These are phyloP conservation scores for Populus ilicifolia DNA, from an alignment of 345 rosid species.

Conservation along the genomic window DNA sequence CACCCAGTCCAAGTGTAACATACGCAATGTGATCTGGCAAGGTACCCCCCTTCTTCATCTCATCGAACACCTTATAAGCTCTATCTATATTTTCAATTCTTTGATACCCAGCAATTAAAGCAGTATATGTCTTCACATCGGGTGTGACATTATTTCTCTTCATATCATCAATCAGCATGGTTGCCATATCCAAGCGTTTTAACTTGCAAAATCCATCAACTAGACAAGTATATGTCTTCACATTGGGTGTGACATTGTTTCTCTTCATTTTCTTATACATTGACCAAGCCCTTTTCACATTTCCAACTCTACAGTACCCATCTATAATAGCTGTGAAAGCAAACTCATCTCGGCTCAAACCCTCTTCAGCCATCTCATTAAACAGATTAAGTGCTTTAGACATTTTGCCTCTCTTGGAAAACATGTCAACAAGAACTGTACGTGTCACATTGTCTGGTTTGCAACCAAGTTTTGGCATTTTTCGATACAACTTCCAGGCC, in stretches of 20 bases:
- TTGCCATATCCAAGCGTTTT: constrained; percentile 42
- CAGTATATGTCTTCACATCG: constrained; percentile 42
- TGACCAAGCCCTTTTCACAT: constrained; percentile 39
- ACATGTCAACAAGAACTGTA: constrained; percentile 46
- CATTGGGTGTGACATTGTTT: constrained; percentile 33
- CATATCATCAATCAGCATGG: constrained; percentile 40
- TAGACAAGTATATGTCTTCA: constrained; percentile 47
- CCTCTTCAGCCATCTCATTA: constrained; percentile 35
- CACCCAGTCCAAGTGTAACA: background rate
- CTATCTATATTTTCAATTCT: constrained; percentile 25
- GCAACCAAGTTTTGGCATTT: constrained; percentile 43
- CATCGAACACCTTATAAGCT: constrained; percentile 34
- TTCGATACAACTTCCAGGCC: constrained; percentile 34
- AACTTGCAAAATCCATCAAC: constrained; percentile 45
- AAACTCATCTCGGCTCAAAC: constrained; percentile 38
- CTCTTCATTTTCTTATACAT: constrained; percentile 30
- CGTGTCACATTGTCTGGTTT: constrained; percentile 31
- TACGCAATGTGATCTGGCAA: constrained; percentile 26
- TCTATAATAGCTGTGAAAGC: constrained; percentile 41
- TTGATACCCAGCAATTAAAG: constrained; percentile 36
- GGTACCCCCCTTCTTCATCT: constrained; percentile 42
- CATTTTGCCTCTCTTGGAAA: constrained; percentile 21
- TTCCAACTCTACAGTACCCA: constrained; percentile 43
- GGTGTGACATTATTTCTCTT: constrained; percentile 27
- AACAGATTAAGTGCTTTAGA: constrained; percentile 35